These are phyloP conservation scores for Tieghemiomyces parasiticus DNA, from an alignment of 192 early-diverging fungal species.

Conservation along the genomic window DNA sequence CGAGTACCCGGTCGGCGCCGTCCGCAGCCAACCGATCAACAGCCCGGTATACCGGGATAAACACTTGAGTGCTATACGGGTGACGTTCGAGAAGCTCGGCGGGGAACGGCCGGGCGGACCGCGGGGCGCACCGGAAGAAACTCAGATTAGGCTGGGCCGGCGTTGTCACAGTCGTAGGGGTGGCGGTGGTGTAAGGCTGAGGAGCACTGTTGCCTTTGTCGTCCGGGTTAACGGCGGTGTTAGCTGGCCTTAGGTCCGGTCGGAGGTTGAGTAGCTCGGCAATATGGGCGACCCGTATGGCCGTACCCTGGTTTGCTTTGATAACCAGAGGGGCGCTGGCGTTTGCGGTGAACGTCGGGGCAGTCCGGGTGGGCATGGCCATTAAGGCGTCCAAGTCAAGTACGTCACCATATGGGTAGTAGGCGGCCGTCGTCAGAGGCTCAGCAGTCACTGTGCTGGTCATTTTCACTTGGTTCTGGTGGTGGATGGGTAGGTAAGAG, in stretches of 20 bases:
- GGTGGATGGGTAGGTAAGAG: too few relatives aligned
- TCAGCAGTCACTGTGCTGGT: too few relatives aligned
- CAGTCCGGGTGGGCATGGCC: too few relatives aligned
- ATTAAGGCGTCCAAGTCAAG: slow-evolving; percentile 13
- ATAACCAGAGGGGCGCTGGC: slow-evolving; percentile 17
- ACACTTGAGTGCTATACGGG: slow-evolving; percentile 66
- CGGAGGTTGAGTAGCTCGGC: slow-evolving; percentile 41
- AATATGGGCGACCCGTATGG: slow-evolving; percentile 51
- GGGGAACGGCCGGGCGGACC: slow-evolving; percentile 28
- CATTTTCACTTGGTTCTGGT: too few relatives aligned
- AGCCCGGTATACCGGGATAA: slow-evolving; percentile 55
- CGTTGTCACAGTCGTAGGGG: too few relatives aligned
- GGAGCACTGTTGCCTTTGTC: too few relatives aligned
- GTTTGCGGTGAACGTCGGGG: too few relatives aligned
- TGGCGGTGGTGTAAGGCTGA: too few relatives aligned
- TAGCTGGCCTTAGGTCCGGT: slow-evolving; percentile 17
- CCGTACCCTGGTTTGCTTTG: slow-evolving; percentile 59
- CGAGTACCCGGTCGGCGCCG: slow-evolving; percentile 14
- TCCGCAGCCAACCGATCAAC: slow-evolving; percentile 15
- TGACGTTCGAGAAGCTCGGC: slow-evolving; percentile 72
- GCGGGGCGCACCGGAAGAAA: slow-evolving; percentile 44
- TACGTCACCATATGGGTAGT: slow-evolving; percentile 11
- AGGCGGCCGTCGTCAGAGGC: slow-evolving; percentile 13
- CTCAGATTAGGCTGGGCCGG: slow-evolving; percentile 49
- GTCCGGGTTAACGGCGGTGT: slow-evolving; percentile 15